Conservation (phyloP, 2,329 filamentous ascomycete species). For the Colletotrichum eleusines region DNA sequence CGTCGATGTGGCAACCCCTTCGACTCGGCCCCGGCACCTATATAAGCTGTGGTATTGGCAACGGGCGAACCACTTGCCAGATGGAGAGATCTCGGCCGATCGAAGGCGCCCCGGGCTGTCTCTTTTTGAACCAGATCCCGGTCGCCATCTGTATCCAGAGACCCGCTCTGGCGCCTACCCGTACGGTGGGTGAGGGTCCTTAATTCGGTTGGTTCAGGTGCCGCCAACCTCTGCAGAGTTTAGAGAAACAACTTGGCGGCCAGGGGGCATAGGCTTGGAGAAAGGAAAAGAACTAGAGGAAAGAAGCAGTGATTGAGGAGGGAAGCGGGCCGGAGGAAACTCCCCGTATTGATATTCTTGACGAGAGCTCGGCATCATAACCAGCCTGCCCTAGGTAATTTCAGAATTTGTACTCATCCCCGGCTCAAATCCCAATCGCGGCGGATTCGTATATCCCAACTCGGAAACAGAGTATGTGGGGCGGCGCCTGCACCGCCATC, state of each 20-base stretch:
- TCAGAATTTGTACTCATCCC: no score
- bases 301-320: background rate
- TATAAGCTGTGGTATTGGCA: slow-evolving; percentile 18
- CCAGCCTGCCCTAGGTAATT: background rate
- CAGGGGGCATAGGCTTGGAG: background rate
- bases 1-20: slow-evolving; percentile 9
- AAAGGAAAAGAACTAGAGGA: background rate
- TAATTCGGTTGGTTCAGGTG: background rate
- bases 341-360: background rate
- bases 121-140: slow-evolving; percentile 27
- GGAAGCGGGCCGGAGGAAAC: background rate
- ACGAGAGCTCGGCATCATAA: background rate
- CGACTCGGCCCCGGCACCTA: slow-evolving; percentile 2
- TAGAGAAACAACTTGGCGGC: background rate
- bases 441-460: background rate
- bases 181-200: slow-evolving; percentile 10
- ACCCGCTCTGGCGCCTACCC: slow-evolving; percentile 29
- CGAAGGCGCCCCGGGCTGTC: background rate
- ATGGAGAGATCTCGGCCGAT: slow-evolving; percentile 32
- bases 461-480: background rate
- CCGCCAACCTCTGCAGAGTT: background rate
- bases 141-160: background rate
- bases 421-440: background rate
- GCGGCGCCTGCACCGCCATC: background rate
- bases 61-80: slow-evolving; percentile 15